Conservation (phyloP, 2,329 filamentous ascomycete species). For the Aspergillus texensis region DNA sequence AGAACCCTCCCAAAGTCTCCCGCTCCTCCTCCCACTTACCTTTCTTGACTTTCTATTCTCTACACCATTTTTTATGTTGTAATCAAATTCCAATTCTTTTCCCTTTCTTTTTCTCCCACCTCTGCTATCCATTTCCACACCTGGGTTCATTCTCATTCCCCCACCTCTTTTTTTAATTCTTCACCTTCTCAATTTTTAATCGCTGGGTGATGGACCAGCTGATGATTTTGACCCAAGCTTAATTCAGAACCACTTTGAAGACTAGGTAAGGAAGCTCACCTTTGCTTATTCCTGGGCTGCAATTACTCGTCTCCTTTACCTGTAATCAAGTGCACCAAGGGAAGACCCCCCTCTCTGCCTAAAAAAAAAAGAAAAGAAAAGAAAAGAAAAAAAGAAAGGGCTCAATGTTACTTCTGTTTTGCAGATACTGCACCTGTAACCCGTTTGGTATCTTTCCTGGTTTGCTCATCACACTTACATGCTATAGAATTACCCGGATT, state of each 20-base stretch:
- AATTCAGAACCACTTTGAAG: neutral
- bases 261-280: slow-evolving; percentile 4
- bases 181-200: slow-evolving; percentile 7
- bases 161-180: slow-evolving; percentile 15
- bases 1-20: neutral
- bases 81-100: slow-evolving; percentile 30
- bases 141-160: neutral
- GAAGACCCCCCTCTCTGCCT: neutral
- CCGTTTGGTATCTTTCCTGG: neutral
- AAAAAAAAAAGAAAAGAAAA: too few species aligned
- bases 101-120: slow-evolving; percentile 14
- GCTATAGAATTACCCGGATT: neutral
- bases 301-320: neutral
- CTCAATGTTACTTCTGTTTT: neutral
- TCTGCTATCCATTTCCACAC: slow-evolving; percentile 8
- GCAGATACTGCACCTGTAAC: neutral
- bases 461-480: neutral
- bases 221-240: slow-evolving; percentile 1
- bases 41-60: slow-evolving; percentile 8
- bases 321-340: neutral
- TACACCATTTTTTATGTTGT: slow-evolving; percentile 17
- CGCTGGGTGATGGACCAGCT: slow-evolving; percentile 10
- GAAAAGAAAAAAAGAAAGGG: too few species aligned
- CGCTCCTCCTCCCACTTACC: slow-evolving; percentile 3
- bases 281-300: neutral